These are phyloP conservation scores for Cydonia oblonga DNA, from an alignment of 331 rosid species.

Conservation along the genomic window DNA sequence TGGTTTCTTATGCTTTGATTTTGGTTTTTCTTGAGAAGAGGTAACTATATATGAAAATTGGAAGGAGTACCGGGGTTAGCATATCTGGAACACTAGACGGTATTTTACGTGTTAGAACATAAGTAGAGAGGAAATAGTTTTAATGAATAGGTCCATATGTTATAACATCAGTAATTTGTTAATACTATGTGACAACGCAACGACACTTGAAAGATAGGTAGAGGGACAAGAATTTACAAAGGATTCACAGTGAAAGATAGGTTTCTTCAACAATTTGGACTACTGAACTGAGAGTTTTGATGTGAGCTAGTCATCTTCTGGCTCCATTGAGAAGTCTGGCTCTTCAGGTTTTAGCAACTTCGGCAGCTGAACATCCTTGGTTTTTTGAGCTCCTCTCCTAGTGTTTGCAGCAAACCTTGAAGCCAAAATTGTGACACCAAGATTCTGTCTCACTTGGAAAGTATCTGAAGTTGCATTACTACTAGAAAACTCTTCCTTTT, in stretches of 20 bases:
- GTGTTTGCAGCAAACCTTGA: conserved; percentile 83
- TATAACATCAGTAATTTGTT: too few relatives aligned
- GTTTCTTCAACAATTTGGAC: not conserved
- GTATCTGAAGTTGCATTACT: conserved; percentile 17
- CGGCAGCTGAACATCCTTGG: conserved; percentile 43
- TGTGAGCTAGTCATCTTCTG: conserved; percentile 27
- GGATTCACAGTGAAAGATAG: not conserved
- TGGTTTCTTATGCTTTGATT: too few relatives aligned
- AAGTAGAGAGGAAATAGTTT: too few relatives aligned
- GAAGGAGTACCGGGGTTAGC: too few relatives aligned
- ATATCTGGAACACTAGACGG: too few relatives aligned
- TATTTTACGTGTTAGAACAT: too few relatives aligned
- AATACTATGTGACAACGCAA: too few relatives aligned
- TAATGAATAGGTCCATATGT: too few relatives aligned
- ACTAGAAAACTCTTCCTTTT: conserved; percentile 12
- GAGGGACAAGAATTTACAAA: conserved; percentile 3
- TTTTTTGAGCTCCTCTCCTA: conserved; percentile 58
- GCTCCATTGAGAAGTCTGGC: conserved; percentile 71
- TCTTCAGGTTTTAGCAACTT: conserved; percentile 86
- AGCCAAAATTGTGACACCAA: conserved; percentile 58
- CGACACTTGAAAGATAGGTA: not conserved
- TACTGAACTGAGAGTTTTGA: too few relatives aligned
- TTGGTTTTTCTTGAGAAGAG: too few relatives aligned
- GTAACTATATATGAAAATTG: too few relatives aligned
- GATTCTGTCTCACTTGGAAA: conserved; percentile 50